A percentile compares a stretch with the other conserved stretches of the same genome.
These are phyloP conservation scores for Saksenaea vasiformis DNA, from an alignment of 371 early-diverging fungal species.

Conservation along the genomic window DNA sequence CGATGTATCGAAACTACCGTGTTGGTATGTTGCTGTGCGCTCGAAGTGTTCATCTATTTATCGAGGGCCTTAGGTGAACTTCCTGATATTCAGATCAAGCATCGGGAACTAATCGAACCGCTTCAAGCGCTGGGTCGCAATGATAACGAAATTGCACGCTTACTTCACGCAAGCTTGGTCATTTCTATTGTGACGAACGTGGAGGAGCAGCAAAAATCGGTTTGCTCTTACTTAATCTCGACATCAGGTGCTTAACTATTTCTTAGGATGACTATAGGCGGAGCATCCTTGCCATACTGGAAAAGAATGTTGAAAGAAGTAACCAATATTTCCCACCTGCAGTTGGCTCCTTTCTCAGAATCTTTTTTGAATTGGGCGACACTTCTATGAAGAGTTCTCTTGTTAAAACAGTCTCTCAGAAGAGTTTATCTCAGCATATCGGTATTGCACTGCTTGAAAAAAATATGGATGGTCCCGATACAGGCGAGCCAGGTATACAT, in stretches of 20 bases:
- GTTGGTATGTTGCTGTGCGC: constrained; percentile 28
- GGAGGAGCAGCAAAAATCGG: constrained; percentile 15
- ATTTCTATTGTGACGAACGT: constrained; percentile 42
- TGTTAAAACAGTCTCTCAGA: constrained; percentile 37
- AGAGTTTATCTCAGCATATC: constrained; percentile 59
- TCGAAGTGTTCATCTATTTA: background rate
- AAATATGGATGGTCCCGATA: constrained; percentile 17
- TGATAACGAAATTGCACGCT: constrained; percentile 68
- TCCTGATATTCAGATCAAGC: constrained; percentile 75
- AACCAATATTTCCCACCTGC: constrained; percentile 48
- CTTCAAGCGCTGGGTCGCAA: constrained; percentile 60
- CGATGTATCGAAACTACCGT: constrained; percentile 66
- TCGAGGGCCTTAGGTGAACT: constrained; percentile 57
- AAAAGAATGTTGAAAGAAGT: constrained; percentile 29
- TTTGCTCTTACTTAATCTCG: constrained; percentile 16
- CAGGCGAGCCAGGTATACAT: background rate
- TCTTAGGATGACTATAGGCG: constrained; percentile 25
- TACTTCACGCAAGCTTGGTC: constrained; percentile 53
- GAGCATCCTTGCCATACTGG: constrained; percentile 32
- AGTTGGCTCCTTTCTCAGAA: constrained; percentile 55
- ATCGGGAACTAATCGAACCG: constrained; percentile 66
- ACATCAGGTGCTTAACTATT: background rate
- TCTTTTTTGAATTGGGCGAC: constrained; percentile 52
- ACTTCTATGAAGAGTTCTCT: constrained; percentile 31
- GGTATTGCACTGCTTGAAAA: constrained; percentile 59